phyloP scores from a whole-genome alignment of 169 alveolate genomes.

The Perkinsus marinus region DNA sequence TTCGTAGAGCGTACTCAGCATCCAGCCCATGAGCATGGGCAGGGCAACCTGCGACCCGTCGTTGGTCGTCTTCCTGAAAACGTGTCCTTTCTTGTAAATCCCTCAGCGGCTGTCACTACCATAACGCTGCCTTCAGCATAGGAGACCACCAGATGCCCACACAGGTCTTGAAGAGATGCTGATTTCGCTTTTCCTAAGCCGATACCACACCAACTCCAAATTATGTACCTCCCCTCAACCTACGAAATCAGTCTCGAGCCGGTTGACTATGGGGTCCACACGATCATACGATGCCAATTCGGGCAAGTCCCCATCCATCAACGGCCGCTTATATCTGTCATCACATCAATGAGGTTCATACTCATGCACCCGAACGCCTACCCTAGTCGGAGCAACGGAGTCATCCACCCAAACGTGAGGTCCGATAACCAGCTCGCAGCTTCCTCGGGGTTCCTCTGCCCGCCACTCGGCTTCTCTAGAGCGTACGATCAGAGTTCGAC shows the following conservation, averaged over 20 bases:
- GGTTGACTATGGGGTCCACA: not conserved
- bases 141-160: not conserved
- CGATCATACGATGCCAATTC: not conserved
- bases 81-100: not conserved
- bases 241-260: not conserved
- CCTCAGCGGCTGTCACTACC: not conserved
- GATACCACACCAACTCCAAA: no score
- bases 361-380: no score
- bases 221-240: no score
- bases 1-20: not conserved
- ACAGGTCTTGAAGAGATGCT: not conserved
- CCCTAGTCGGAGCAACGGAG: not conserved
- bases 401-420: constrained; percentile 25
- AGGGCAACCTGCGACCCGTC: not conserved
- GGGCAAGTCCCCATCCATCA: not conserved
- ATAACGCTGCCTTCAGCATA: not conserved
- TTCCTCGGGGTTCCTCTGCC: constrained; percentile 11
- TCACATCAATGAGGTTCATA: not conserved
- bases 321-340: not conserved
- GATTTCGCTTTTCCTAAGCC: not conserved
- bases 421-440: constrained; percentile 20
- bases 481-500: not conserved
- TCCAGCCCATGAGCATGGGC: not conserved
- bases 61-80: not conserved
- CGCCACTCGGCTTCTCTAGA: not conserved